A percentile compares a stretch with the other conserved stretches of the same genome.
These are phyloP conservation scores for Quercus engelmannii DNA, from an alignment of 306 rosid genomes.

Conservation along the genomic window DNA sequence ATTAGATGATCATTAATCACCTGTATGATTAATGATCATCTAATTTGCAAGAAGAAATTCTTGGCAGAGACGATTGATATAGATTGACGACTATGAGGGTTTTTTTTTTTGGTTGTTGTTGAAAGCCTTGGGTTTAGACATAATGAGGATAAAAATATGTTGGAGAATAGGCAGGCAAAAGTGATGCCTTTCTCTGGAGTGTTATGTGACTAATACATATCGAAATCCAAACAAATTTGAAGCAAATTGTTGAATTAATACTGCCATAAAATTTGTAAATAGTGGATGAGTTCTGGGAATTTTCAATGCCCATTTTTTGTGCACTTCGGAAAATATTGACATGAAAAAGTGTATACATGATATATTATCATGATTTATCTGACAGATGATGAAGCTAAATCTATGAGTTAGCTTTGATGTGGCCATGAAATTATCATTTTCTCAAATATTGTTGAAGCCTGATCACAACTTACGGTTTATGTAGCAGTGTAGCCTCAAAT, in stretches of 20 bases:
- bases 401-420: not conserved
- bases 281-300: not conserved
- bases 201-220: not conserved
- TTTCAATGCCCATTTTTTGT: not conserved
- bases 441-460: not conserved
- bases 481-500: not conserved
- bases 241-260: not conserved
- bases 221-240: not conserved
- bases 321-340: not conserved
- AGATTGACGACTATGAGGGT: not conserved
- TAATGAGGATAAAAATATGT: not conserved
- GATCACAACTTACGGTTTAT: not conserved
- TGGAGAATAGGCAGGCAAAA: not conserved
- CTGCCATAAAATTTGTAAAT: not conserved
- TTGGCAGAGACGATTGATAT: not conserved
- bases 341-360: not conserved
- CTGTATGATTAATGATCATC: not conserved
- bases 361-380: no score
- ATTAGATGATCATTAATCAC: no score
- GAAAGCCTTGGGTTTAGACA: not conserved
- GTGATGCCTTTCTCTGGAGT: not conserved
- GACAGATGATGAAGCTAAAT: not conserved
- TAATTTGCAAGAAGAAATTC: not conserved
- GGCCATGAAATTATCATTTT: not conserved
- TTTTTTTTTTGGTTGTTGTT: not conserved